phyloP scores from a whole-genome alignment of 2,329 filamentous ascomycete genomes.

The Fusarium albidum region DNA sequence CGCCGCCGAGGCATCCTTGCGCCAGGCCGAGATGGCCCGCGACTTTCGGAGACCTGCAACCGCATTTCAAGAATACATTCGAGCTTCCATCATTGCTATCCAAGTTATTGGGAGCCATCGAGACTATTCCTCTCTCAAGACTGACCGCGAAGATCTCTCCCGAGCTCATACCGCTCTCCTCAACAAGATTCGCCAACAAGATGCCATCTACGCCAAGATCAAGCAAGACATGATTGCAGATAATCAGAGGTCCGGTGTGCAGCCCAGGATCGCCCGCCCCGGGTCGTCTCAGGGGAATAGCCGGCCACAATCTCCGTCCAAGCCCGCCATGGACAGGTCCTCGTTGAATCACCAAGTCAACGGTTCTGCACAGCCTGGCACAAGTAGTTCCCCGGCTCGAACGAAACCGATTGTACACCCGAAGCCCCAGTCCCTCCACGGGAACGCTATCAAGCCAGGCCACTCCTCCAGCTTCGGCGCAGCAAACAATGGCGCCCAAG shows the following conservation, averaged over 20 bases:
- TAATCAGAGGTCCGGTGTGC: slow-evolving; percentile 68
- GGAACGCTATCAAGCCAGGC: slow-evolving; percentile 57
- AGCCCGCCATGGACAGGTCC: slow-evolving; percentile 12
- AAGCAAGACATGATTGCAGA: slow-evolving; percentile 69
- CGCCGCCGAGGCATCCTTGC: slow-evolving; percentile 60
- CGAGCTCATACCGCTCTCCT: slow-evolving; percentile 60
- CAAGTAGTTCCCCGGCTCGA: slow-evolving; percentile 38
- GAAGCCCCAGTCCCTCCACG: slow-evolving; percentile 73
- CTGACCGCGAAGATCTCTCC: slow-evolving; percentile 58
- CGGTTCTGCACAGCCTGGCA: slow-evolving; percentile 28
- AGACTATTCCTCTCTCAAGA: slow-evolving; percentile 73
- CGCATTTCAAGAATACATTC: slow-evolving; percentile 85
- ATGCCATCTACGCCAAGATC: slow-evolving; percentile 62
- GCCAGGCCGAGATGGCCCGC: slow-evolving; percentile 68
- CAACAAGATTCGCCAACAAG: slow-evolving; percentile 57
- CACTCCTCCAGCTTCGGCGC: slow-evolving; percentile 39
- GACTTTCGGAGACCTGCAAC: slow-evolving; percentile 73
- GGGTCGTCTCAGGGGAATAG: slow-evolving; percentile 25
- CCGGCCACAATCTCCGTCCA: slow-evolving; percentile 27
- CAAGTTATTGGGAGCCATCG: slow-evolving; percentile 79
- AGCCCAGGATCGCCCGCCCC: slow-evolving; percentile 45
- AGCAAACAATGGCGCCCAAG: slow-evolving; percentile 49
- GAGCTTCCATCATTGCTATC: slow-evolving; percentile 80
- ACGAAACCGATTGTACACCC: slow-evolving; percentile 64
- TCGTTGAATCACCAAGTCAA: slow-evolving; percentile 23